Conservation (phyloP, 2,329 filamentous ascomycete genomes). For the Verticillium dahliae region DNA sequence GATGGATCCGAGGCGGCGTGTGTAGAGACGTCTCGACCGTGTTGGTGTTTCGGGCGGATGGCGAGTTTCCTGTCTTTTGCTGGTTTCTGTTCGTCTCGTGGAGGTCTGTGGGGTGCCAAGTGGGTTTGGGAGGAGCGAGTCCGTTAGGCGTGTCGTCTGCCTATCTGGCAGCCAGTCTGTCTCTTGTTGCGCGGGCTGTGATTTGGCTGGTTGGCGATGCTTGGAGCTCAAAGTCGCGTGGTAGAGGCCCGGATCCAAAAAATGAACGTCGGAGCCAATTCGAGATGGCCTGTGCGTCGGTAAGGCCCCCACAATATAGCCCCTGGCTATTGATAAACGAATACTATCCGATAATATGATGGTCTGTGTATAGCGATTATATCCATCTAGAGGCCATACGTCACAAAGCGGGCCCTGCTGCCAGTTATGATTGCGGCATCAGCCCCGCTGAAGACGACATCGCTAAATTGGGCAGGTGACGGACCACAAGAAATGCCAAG, state of each 20-base stretch:
- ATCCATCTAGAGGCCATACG: not conserved
- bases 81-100: not conserved
- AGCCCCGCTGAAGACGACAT: not conserved
- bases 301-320: not conserved
- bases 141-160: not conserved
- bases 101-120: not conserved
- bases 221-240: not conserved
- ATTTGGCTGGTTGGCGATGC: not conserved
- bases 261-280: not conserved
- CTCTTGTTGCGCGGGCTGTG: not conserved
- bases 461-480: not conserved
- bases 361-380: not conserved
- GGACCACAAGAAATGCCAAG: not conserved
- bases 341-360: not conserved
- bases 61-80: no score
- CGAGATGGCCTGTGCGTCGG: not conserved
- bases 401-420: not conserved
- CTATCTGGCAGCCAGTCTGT: conserved; percentile 1
- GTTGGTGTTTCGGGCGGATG: not conserved
- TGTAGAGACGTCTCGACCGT: not conserved
- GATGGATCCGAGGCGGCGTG: no score
- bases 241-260: not conserved
- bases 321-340: not conserved
- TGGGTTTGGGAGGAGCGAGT: not conserved
- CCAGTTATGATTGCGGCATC: not conserved